A percentile compares a stretch with the other conserved stretches of the same genome.
Evolutionary conservation across 805 yeast species (phyloP).

Genomic region (Lachancea thermotolerans): DNA sequence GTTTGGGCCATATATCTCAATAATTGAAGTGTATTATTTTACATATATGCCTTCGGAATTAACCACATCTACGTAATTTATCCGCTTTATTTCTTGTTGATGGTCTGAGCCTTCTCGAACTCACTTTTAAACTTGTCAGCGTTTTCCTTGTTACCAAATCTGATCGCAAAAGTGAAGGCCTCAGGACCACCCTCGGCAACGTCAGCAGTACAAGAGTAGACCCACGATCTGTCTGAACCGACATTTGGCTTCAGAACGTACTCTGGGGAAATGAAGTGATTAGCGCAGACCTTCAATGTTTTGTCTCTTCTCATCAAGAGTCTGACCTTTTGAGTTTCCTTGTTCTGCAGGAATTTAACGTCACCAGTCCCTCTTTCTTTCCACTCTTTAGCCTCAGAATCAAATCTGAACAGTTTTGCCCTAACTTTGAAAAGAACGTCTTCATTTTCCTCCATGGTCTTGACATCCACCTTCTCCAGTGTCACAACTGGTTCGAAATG

Average conservation of each 20-base stretch:
- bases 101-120: conserved; percentile 76
- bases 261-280: conserved; percentile 81
- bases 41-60: conserved; percentile 2
- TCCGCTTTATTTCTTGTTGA: conserved; percentile 41
- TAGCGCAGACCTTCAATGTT: conserved; percentile 96
- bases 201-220: conserved; percentile 89
- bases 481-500: conserved; percentile 96
- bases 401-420: conserved; percentile 91
- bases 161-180: conserved; percentile 92
- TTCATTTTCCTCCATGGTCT: conserved; percentile 91
- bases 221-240: conserved; percentile 98
- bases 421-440: conserved; percentile 78
- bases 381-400: conserved; percentile 85
- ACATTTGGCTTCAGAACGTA: conserved; percentile 84
- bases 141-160: conserved; percentile 86
- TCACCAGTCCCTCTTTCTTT: conserved; percentile 99
- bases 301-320: conserved; percentile 98
- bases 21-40: conserved; percentile 2
- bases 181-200: conserved; percentile 93
- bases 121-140: conserved; percentile 93
- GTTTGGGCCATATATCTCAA: neutral
- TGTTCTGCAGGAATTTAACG: conserved; percentile 90
- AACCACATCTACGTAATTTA: neutral
- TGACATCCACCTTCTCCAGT: conserved; percentile 91
- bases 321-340: conserved; percentile 74